Conservation (phyloP, 148 eudicot species). For the Fagopyrum homotropicum region DNA sequence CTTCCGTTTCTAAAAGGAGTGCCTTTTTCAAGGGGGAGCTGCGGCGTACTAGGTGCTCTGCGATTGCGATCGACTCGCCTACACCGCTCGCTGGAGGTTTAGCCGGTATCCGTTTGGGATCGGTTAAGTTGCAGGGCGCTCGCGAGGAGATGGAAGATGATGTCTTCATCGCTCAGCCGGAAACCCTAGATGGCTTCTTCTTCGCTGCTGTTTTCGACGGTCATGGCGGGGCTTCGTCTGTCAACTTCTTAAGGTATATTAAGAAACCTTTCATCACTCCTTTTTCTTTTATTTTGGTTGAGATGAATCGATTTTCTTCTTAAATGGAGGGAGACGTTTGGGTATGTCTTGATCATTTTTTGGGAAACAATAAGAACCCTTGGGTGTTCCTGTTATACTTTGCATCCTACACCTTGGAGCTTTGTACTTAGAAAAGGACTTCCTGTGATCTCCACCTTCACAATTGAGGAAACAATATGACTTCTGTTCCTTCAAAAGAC, state of each 20-base stretch:
- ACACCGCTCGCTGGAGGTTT: conserved; percentile 40
- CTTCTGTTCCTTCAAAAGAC: neutral
- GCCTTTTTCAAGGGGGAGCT: conserved; percentile 16
- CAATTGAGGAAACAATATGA: neutral
- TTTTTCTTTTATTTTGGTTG: neutral
- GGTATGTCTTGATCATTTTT: neutral
- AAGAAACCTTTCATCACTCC: neutral
- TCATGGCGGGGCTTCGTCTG: conserved; percentile 79
- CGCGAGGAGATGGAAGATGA: conserved; percentile 99
- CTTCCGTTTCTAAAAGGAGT: conserved; percentile 28
- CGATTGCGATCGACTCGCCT: conserved; percentile 79
- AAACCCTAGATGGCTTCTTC: conserved; percentile 49
- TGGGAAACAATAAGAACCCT: too few species aligned
- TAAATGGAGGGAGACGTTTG: neutral
- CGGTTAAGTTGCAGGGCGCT: conserved; percentile 61
- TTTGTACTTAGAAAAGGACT: too few species aligned
- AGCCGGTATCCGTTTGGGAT: conserved; percentile 71
- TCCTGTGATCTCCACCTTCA: neutral
- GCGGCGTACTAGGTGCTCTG: conserved; percentile 45
- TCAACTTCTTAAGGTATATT: conserved; percentile 61
- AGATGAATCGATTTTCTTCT: neutral
- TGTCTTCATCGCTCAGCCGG: conserved; percentile 43
- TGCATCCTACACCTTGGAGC: neutral
- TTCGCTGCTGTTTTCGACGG: conserved; percentile 98
- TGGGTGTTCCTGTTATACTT: neutral